phyloP scores from a whole-genome alignment of 257 asterid genomes.

The Nicotiana tabacum region DNA sequence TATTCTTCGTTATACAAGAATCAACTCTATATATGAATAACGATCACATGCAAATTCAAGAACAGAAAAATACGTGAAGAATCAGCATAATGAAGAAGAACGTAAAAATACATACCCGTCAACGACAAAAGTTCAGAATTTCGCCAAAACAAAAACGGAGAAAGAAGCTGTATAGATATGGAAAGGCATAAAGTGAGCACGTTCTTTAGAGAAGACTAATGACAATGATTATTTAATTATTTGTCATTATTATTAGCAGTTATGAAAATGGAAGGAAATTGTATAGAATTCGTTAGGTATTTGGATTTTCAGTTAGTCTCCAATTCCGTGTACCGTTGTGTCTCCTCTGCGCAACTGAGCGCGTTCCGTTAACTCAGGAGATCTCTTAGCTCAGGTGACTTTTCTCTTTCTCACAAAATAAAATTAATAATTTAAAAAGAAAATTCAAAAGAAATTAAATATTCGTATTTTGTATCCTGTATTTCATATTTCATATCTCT shows the following conservation, averaged over 20 bases:
- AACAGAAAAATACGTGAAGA: neutral
- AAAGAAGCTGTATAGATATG: neutral
- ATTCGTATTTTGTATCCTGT: no score
- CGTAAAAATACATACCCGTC: neutral
- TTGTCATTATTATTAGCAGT: neutral
- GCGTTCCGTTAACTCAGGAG: conserved; percentile 43
- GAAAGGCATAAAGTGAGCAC: conserved; percentile 8
- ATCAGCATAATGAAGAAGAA: neutral
- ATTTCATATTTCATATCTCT: no score
- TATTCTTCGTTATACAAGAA: neutral
- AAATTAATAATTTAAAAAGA: no score
- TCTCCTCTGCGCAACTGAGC: conserved; percentile 33
- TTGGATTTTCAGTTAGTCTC: conserved; percentile 15
- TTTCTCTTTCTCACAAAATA: neutral
- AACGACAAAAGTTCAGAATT: neutral
- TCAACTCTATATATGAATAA: neutral
- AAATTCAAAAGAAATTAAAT: no score
- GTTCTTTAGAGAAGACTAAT: conserved; percentile 14
- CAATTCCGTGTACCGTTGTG: conserved; percentile 38
- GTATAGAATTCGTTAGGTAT: neutral
- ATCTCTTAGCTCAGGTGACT: neutral
- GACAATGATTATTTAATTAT: neutral
- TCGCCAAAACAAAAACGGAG: neutral
- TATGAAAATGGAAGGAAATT: conserved; percentile 12
- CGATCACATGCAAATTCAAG: conserved; percentile 3